A percentile compares a stretch with the other conserved stretches of the same genome.
phyloP scores from a whole-genome alignment of 2,329 filamentous ascomycete species.

The Ceratocystis colombiana region DNA sequence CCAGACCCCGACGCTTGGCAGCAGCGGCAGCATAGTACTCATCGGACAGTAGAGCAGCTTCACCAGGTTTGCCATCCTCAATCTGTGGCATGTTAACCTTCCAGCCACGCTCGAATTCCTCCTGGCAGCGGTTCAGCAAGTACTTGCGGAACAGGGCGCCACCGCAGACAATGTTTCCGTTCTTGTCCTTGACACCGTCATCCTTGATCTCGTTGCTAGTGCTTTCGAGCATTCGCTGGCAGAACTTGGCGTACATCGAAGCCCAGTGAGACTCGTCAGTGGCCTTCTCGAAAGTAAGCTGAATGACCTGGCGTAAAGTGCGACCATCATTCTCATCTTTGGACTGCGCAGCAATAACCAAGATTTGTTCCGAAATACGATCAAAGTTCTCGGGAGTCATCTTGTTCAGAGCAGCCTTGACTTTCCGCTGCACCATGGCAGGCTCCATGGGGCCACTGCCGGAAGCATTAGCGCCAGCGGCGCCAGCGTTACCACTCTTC shows the following conservation, averaged over 20 bases:
- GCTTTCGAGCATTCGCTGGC: conserved; percentile 87
- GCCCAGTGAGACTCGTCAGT: conserved; percentile 98
- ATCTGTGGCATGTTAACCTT: conserved; percentile 69
- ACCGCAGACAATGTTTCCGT: conserved; percentile 76
- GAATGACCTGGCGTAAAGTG: conserved; percentile 92
- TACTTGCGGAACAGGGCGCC: conserved; percentile 97
- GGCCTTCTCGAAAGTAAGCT: conserved; percentile 97
- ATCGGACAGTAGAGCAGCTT: conserved; percentile 78
- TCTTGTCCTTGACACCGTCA: conserved; percentile 86
- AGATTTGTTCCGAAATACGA: conserved; percentile 84
- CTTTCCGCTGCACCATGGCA: conserved; percentile 93
- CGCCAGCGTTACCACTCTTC: conserved; percentile 29
- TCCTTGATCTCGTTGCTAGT: conserved; percentile 95
- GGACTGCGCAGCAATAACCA: conserved; percentile 84
- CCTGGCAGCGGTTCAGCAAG: conserved; percentile 93
- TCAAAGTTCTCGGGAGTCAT: conserved; percentile 99
- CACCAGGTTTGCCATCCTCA: conserved; percentile 40
- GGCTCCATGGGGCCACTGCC: conserved; percentile 60
- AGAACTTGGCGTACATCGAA: conserved; percentile 98
- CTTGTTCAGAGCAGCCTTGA: conserved; percentile 97
- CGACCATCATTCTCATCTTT: conserved; percentile 92
- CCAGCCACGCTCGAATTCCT: conserved; percentile 98
- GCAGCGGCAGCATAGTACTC: conserved; percentile 93
- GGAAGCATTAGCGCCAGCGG: conserved; percentile 33
- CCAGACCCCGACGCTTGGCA: conserved; percentile 90